Evolutionary conservation across 2,329 filamentous ascomycete species (phyloP), one percentile per base, ranked within the genome.

Genomic region (Pseudocercospora musae): DNA sequence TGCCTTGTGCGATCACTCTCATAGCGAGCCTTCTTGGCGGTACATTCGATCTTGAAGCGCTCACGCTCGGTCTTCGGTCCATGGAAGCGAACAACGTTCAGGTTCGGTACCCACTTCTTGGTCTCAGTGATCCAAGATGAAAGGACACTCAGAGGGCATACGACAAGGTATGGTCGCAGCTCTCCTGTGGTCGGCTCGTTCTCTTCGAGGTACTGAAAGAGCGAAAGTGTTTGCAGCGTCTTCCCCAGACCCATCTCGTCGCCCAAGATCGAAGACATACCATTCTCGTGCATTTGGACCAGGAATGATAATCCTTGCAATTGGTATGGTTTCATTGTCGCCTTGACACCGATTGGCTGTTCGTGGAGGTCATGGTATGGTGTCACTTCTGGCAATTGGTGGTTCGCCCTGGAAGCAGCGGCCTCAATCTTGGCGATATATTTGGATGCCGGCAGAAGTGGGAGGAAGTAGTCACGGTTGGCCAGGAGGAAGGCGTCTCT

Each of bases 181-280:
- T 79, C 70, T 57, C 78, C 78, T 2, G 75, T 76, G 0, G 71
- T 73, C 6, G 71, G 75, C 20, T 76, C 67, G n/a, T 68, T 74
- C 54, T 82, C 78, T 20, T 77, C 79, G 1, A 83, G 66, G 33
- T 80, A 75, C 62, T 83, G 80, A 27, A 84, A 80, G 2, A 84
- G 72, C 0, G 82, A 78, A 18, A 82, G 69, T 0, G 80, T 82
- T 65, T 82, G 80, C 8, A 82, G 69, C 0, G 80, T 82, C 70
- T 82, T 82, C 25, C 80, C 80, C 4, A 82, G 72, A 20, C 80
- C 80, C 80, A 82, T 82, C 59, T 82, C 80, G 57, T 82, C 80
- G 18, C 80, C 80, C 2, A 82, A 68, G 40, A 82, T 80, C 5
- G 76, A 75, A 8, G 77, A 77, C 65, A 80, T 72, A 59, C 78